phyloP scores from a whole-genome alignment of 495 filamentous ascomycete genomes.

The Talaromyces stipitatus region DNA sequence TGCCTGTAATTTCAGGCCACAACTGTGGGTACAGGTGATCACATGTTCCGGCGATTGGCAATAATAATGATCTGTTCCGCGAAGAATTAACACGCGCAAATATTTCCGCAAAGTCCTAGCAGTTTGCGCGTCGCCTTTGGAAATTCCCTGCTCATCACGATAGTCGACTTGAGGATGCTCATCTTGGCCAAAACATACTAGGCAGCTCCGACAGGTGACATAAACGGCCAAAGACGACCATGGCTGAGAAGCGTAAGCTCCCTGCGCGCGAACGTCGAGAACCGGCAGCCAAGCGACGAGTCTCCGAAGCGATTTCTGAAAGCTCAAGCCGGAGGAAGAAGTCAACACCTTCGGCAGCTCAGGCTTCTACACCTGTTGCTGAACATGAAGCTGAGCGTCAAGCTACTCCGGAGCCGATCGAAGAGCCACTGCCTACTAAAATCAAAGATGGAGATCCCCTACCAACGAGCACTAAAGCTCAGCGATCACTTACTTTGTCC shows the following conservation, averaged over 20 bases:
- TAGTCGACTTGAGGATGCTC: background rate
- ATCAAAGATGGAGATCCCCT: slow-evolving; percentile 60
- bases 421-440: slow-evolving; percentile 55
- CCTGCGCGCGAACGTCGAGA: slow-evolving; percentile 40
- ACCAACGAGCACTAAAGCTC: slow-evolving; percentile 64
- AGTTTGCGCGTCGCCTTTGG: background rate
- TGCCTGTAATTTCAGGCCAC: background rate
- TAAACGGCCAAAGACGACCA: slow-evolving; percentile 7
- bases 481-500: slow-evolving; percentile 51
- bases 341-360: slow-evolving; percentile 21
- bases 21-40: background rate
- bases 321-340: slow-evolving; percentile 28
- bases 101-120: background rate
- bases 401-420: slow-evolving; percentile 26
- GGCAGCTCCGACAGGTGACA: background rate
- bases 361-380: slow-evolving; percentile 13
- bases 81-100: background rate
- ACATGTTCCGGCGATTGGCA: background rate
- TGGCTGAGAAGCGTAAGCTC: slow-evolving; percentile 42
- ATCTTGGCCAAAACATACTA: background rate
- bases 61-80: background rate
- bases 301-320: slow-evolving; percentile 34
- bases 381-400: slow-evolving; percentile 16
- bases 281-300: slow-evolving; percentile 38
- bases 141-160: background rate